Conservation (phyloP, 164 flowering plant genomes). For the Aristolochia californica region DNA sequence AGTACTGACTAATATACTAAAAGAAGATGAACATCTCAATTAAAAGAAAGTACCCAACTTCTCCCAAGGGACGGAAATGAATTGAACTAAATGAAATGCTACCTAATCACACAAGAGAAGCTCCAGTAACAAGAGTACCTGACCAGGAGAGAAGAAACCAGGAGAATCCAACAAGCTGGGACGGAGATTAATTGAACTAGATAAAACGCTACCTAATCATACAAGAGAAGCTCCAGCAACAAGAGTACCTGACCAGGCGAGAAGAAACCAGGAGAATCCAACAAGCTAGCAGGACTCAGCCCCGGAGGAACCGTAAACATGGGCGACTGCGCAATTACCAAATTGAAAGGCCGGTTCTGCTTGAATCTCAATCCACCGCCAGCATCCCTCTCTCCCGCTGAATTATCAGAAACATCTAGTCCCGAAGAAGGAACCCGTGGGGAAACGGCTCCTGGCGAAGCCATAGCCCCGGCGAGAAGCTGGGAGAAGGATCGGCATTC, state of each 20-base stretch:
- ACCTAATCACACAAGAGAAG: too few relatives aligned
- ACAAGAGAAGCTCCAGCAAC: too few relatives aligned
- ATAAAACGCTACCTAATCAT: background rate
- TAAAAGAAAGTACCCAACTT: background rate
- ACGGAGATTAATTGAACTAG: background rate
- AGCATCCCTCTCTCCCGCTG: slow-evolving; percentile 4
- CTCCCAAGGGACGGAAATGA: background rate
- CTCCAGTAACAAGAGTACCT: slow-evolving; percentile 24
- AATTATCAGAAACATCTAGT: slow-evolving; percentile 6
- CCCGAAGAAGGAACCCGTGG: background rate
- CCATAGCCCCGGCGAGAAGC: slow-evolving; percentile 92
- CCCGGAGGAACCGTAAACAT: slow-evolving; percentile 73
- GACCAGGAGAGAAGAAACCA: slow-evolving; percentile 51
- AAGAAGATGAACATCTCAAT: too few relatives aligned
- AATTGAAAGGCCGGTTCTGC: slow-evolving; percentile 46
- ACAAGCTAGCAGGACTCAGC: slow-evolving; percentile 68
- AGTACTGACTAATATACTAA: too few relatives aligned
- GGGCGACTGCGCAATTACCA: slow-evolving; percentile 33
- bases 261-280: slow-evolving; percentile 70
- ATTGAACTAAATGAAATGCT: background rate
- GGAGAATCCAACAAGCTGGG: slow-evolving; percentile 87
- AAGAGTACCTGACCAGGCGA: slow-evolving; percentile 51
- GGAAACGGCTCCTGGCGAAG: too few relatives aligned
- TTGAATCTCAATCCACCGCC: slow-evolving; percentile 18
- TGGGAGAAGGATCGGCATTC: slow-evolving; percentile 69